These are phyloP conservation scores for Spencermartinsiella ligniputridi DNA, from an alignment of 1,139 yeast species.

Conservation along the genomic window DNA sequence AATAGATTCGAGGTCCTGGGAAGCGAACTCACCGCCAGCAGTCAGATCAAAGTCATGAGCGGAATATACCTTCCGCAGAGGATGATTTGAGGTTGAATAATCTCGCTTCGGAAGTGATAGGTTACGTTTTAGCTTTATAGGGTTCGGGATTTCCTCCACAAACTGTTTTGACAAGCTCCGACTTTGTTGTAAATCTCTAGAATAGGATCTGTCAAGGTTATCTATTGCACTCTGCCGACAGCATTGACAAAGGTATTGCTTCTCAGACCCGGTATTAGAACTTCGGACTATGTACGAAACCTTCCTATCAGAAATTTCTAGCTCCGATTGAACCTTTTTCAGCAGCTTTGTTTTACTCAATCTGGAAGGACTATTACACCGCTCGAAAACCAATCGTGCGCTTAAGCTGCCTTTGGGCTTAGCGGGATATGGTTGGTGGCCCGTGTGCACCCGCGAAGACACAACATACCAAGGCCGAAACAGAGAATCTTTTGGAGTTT, in stretches of 20 bases:
- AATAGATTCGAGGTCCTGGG: not conserved
- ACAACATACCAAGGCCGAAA: conserved; percentile 1
- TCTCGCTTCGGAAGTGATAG: not conserved
- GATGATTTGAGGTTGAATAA: conserved; percentile 5
- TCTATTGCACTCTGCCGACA: not conserved
- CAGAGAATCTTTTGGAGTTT: not conserved
- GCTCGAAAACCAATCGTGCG: conserved; percentile 5
- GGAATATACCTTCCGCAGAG: conserved; percentile 7
- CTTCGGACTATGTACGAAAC: not conserved
- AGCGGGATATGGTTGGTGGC: not conserved
- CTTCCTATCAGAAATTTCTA: not conserved
- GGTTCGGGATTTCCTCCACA: no score
- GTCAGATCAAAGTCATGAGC: not conserved
- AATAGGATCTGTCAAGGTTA: no score
- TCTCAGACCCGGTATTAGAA: not conserved
- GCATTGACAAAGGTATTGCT: not conserved
- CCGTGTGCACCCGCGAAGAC: not conserved
- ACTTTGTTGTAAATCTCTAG: no score
- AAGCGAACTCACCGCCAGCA: not conserved
- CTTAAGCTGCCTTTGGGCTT: conserved; percentile 7
- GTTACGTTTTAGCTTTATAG: no score
- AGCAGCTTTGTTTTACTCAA: not conserved
- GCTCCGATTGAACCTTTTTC: not conserved
- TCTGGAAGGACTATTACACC: conserved; percentile 7
- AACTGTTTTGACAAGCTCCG: no score